Percentiles rank a stretch among this genome's conserved stretches.
Evolutionary conservation across 305 asterid species (phyloP).

Genomic region (Fraxinus floribunda): DNA sequence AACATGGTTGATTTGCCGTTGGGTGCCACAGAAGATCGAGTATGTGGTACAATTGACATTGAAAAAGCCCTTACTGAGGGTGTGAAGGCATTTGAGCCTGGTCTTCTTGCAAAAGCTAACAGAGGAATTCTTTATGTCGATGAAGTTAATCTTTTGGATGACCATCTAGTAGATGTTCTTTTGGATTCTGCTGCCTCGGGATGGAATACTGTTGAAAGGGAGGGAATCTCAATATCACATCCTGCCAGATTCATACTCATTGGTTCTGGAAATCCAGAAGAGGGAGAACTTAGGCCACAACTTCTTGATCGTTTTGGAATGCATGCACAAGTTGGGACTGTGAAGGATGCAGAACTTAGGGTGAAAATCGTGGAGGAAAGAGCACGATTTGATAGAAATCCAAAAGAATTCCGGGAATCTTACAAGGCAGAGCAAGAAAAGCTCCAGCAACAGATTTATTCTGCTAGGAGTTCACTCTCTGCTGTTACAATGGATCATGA

Average conservation of each 20-base stretch:
- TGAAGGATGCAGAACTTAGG: conserved; percentile 87
- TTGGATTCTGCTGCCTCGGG: conserved; percentile 96
- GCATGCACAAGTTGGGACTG: conserved; percentile 98
- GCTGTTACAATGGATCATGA: conserved; percentile 71
- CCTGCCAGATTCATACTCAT: conserved; percentile 92
- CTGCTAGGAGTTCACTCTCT: conserved; percentile 64
- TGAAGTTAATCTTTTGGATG: conserved; percentile 95
- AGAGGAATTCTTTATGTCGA: conserved; percentile 91
- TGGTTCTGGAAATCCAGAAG: conserved; percentile 95
- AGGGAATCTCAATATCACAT: conserved; percentile 92
- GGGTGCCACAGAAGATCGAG: conserved; percentile 95
- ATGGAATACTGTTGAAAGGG: conserved; percentile 91
- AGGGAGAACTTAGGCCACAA: conserved; percentile 97
- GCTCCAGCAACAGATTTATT: conserved; percentile 70
- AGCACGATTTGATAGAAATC: conserved; percentile 73
- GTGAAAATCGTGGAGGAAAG: conserved; percentile 93
- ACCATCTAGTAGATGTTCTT: conserved; percentile 87
- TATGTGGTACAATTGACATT: conserved; percentile 93
- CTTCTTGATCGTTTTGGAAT: conserved; percentile 97
- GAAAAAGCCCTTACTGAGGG: conserved; percentile 97
- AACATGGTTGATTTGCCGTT: conserved; percentile 93
- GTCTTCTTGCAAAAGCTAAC: conserved; percentile 89
- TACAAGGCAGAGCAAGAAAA: conserved; percentile 78
- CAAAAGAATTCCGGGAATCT: conserved; percentile 72
- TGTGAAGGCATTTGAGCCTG: conserved; percentile 95